Base-by-base conservation (phyloP, 495 filamentous ascomycete species). In the Aspergillus asperescens region DNA sequence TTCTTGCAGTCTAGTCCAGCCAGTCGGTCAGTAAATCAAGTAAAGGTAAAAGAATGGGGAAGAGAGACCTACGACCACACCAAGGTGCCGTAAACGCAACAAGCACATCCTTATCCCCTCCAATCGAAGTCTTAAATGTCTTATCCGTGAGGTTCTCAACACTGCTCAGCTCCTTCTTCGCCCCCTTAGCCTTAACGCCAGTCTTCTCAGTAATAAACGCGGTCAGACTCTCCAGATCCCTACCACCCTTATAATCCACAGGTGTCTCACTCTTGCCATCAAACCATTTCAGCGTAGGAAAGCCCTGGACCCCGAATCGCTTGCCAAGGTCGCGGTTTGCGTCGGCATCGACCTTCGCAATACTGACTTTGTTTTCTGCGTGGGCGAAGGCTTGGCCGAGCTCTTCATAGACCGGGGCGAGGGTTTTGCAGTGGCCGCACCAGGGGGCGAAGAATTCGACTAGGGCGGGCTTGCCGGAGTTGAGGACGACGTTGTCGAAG, bases 361-460 rank as follows among this genome's bases (percentile, higher is more conserved):
- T 88, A 62, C 80, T 82, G 24, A 98, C 82, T 65, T 92, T 89
- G 69, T 94, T 84, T 58, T 85, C 81, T 57, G 83, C 81, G 55
- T 78, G 82, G 32, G 83, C 81, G 66, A 88, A 90, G 45, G 72
- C 73, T 28, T 77, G 68, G 45, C 83, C 92, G n/a, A 98, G 82
- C 69, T 98, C 87, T 68, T 98, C 93, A 69, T 93, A 98, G 48
- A 93, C 75, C 34, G 93, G 93, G 18, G 91, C 94, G 8, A 98
- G 87, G 55, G 73, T 96, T 78, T 97, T 97, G 87, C 93, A 98
- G 80, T 98, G 89, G 40, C 94, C 94, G 70, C 94, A 98, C 93
- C 93, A 98, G 51, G 93, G 93, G 41, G 93, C 93, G 70, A 96
- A 98, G 80, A 98, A 98, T 67, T 98, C 93, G 54, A 98, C 93